phyloP scores from a whole-genome alignment of 2,329 filamentous ascomycete species.

The Phialophora verrucosa region DNA sequence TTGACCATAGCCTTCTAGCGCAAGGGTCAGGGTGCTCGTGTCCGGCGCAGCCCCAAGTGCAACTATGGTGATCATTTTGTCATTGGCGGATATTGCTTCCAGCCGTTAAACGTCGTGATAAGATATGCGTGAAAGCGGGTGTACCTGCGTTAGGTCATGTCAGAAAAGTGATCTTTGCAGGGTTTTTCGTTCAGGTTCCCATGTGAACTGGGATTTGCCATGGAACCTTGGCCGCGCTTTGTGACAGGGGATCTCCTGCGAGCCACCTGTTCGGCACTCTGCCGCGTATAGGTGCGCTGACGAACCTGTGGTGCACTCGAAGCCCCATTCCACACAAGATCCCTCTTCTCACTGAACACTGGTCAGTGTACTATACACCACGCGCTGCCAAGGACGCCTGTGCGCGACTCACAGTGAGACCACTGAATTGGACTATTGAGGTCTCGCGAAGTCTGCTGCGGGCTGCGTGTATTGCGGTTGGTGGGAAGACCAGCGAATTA shows the following conservation, averaged over 20 bases:
- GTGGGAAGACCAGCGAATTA: neutral
- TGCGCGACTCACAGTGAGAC: neutral
- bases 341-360: neutral
- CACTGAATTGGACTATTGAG: neutral
- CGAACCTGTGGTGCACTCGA: neutral
- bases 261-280: neutral
- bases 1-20: neutral
- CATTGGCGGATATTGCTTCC: slow-evolving; percentile 6
- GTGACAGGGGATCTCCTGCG: neutral
- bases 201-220: neutral
- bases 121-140: neutral
- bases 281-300: no score
- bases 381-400: neutral
- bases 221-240: neutral
- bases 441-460: neutral
- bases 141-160: neutral
- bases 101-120: neutral
- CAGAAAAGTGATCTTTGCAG: neutral
- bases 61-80: neutral
- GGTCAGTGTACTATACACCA: neutral
- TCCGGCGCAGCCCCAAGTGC: neutral
- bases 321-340: neutral
- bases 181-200: neutral
- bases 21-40: neutral
- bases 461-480: neutral